Conservation (phyloP, 352 stramenopile species). For the Albugo candida region DNA sequence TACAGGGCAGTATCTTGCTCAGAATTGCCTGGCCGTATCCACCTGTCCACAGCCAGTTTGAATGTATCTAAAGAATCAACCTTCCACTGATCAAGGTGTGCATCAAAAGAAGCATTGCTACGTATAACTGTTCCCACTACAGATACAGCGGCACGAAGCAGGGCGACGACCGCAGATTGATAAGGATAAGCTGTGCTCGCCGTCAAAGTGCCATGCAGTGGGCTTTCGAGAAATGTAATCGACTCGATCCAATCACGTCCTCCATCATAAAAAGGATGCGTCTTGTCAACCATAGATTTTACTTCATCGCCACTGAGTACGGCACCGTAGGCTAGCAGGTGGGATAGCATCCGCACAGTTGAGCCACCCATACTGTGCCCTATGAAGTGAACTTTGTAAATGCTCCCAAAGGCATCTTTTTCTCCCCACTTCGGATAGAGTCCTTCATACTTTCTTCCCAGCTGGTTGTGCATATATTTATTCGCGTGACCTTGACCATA, state of each 20-base stretch:
- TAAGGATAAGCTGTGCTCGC: slow-evolving; percentile 8
- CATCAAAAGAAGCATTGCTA: background rate
- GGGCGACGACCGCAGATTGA: background rate
- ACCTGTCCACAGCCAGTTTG: background rate
- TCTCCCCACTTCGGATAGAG: slow-evolving; percentile 12
- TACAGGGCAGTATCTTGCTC: slow-evolving; percentile 17
- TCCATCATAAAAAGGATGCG: slow-evolving; percentile 24
- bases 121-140: background rate
- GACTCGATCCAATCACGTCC: slow-evolving; percentile 47
- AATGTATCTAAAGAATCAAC: background rate
- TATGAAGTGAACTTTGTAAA: slow-evolving; percentile 14
- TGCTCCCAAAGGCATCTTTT: slow-evolving; percentile 2
- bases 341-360: slow-evolving; percentile 10
- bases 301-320: slow-evolving; percentile 11
- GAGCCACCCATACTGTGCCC: slow-evolving; percentile 13
- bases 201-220: slow-evolving; percentile 38
- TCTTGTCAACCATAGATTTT: slow-evolving; percentile 18
- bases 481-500: slow-evolving; percentile 15
- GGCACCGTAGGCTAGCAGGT: slow-evolving; percentile 10
- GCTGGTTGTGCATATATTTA: slow-evolving; percentile 1
- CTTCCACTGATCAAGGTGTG: slow-evolving; percentile 3
- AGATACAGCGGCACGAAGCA: background rate
- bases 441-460: slow-evolving; percentile 6
- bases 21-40: background rate
- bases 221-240: slow-evolving; percentile 36